Evolutionary conservation across 1,284 basidiomycete species (phyloP).

Genomic region (Cutaneotrichosporon cyanovorans): DNA sequence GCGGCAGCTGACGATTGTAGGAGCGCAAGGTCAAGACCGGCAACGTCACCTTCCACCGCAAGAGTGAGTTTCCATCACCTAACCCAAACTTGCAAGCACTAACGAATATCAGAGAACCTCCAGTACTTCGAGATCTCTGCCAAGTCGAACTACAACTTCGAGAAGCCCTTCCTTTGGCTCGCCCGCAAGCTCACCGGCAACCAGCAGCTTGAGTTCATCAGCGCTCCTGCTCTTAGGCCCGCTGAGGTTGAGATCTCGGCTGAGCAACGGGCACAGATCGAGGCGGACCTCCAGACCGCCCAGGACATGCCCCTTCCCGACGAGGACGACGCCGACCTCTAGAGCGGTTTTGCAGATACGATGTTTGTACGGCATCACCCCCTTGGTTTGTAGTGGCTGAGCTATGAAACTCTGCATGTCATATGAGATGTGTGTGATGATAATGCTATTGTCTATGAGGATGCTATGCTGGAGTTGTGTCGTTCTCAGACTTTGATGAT

Average conservation of each 20-base stretch:
- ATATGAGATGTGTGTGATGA: constrained; percentile 5
- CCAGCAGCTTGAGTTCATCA: constrained; percentile 84
- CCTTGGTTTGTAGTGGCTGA: constrained; percentile 17
- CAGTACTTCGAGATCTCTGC: constrained; percentile 99
- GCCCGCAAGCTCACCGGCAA: constrained; percentile 97
- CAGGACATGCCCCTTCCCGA: constrained; percentile 45
- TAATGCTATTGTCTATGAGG: not conserved
- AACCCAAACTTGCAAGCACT: not conserved
- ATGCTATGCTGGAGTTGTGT: not conserved
- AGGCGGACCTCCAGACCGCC: constrained; percentile 67
- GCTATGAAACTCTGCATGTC: constrained; percentile 22
- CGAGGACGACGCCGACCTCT: constrained; percentile 47
- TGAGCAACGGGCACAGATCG: constrained; percentile 62
- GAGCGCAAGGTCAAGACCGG: constrained; percentile 99
- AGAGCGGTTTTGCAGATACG: constrained; percentile 12
- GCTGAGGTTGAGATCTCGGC: constrained; percentile 73
- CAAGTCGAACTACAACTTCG: constrained; percentile 99
- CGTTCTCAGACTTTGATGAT: not conserved
- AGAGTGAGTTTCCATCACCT: constrained; percentile 54
- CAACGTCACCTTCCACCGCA: constrained; percentile 98
- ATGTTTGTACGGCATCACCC: not conserved
- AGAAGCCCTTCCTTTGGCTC: constrained; percentile 99
- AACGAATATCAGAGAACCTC: constrained; percentile 61
- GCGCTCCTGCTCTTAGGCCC: constrained; percentile 90
- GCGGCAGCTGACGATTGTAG: constrained; percentile 47